Conservation (phyloP, 2,329 filamentous ascomycete genomes). For the Neodidymelliopsis sp. region DNA sequence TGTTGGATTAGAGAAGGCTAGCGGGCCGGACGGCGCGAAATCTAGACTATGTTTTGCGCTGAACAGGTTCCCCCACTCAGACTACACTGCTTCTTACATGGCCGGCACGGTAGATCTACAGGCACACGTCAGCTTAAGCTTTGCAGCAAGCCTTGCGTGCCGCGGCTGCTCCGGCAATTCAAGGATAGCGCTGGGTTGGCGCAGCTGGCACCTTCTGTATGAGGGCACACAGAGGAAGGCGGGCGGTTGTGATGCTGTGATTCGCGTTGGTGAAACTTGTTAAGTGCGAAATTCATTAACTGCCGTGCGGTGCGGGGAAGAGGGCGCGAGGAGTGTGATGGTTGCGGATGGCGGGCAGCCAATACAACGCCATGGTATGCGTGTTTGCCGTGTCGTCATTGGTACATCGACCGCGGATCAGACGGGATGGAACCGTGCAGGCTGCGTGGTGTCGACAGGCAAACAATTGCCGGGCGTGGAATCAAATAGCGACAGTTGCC, state of each 20-base stretch:
- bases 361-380: slow-evolving; percentile 12
- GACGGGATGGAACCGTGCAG: slow-evolving; percentile 3
- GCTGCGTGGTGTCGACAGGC: background rate
- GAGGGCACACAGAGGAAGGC: background rate
- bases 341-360: slow-evolving; percentile 10
- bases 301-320: slow-evolving; percentile 20
- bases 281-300: slow-evolving; percentile 22
- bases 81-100: too few relatives aligned
- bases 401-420: slow-evolving; percentile 24
- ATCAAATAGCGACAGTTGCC: slow-evolving; percentile 6
- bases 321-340: slow-evolving; percentile 2
- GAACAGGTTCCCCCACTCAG: too few relatives aligned
- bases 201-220: slow-evolving; percentile 7
- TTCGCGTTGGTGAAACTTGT: slow-evolving; percentile 14
- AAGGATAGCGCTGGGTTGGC: slow-evolving; percentile 30
- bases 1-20: slow-evolving; percentile 3
- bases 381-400: slow-evolving; percentile 52
- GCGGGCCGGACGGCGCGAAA: slow-evolving; percentile 13
- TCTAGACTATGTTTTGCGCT: too few relatives aligned
- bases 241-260: too few relatives aligned
- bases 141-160: slow-evolving; percentile 29
- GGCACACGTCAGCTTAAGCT: slow-evolving; percentile 31
- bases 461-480: slow-evolving; percentile 1
- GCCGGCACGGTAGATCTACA: slow-evolving; percentile 18
- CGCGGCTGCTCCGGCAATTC: slow-evolving; percentile 32